Base-by-base conservation (phyloP, 176 grass and related monocot genomes). In the Zoysia pacifica region DNA sequence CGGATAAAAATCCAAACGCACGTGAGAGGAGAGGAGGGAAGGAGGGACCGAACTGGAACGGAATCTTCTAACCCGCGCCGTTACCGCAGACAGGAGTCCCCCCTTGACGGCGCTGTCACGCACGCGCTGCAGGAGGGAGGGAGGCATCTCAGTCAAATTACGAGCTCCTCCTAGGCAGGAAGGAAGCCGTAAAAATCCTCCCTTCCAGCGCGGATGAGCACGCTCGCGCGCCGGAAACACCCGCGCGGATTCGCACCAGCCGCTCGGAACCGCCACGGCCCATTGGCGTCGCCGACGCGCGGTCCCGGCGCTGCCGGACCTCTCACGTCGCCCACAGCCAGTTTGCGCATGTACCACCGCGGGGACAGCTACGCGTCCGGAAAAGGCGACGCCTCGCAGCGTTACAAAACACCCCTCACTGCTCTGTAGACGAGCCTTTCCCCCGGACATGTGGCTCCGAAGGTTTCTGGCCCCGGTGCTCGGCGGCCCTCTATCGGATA, bases 401-500 rank as follows among this genome's bases (percentile, higher is more conserved):
- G 43, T 50, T 46, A 43, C 8, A 18, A 48, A 72, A 65, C 66
- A 74, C 49, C 54, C 14, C 0, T 39, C 62, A 48, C 72, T 35
- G 16, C 0, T 48, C 1, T 3, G 0, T 1, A 4, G 40, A 0
- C 3, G 6, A 13, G 8, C 6, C 1, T 0, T 0, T 2, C 0
- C 73, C 60, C 14, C 68, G 78, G 80, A 72, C 61, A 67, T 37
- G 0, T 2, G 14, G 80, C 37, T 75, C 51, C 42, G 1, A 9
- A 2, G 4, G 3, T 0, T 52, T 0, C 3, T 7, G 74, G 38
- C 5, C 74, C 84, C 37, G 9, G 18, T 2, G 18, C 12, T 44
- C 79, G 59, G 60, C 7, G 2, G 58, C 62, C 20, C n/a, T 2
- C 0, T 2, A 3, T 5, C 2, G 37, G 15, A 5, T 19, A 37